Conservation (phyloP, 2,329 filamentous ascomycete species). For the Fusarium caatingaense region DNA sequence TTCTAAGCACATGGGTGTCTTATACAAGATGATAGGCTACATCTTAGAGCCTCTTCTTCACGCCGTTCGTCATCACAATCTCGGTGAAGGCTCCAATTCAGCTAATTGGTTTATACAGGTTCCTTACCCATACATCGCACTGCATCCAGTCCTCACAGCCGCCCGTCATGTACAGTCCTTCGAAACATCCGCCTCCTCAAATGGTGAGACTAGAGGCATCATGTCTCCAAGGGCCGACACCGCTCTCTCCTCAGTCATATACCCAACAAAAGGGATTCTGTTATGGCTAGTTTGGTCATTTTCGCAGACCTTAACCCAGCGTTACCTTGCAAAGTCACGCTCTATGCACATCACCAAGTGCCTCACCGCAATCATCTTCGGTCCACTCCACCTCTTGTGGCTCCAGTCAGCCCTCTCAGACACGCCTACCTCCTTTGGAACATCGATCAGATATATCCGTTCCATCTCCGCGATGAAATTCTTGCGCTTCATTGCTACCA, state of each 20-base stretch:
- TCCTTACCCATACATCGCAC: slow-evolving; percentile 1
- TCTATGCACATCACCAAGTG: accelerated
- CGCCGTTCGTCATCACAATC: background rate
- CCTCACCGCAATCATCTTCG: accelerated
- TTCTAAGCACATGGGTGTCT: background rate
- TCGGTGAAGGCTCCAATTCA: accelerated
- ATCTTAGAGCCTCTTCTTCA: background rate
- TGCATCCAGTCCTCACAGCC: background rate
- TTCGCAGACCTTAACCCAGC: background rate
- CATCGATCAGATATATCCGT: background rate
- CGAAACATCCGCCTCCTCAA: too few species aligned
- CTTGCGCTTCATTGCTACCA: background rate
- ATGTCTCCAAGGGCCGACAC: too few species aligned
- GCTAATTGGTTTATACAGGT: background rate
- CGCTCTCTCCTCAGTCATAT: background rate
- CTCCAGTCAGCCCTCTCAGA: background rate
- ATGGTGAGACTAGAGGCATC: too few species aligned
- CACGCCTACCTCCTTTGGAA: accelerated
- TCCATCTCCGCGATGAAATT: background rate
- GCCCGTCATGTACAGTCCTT: background rate
- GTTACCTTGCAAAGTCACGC: accelerated
- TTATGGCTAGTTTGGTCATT: background rate
- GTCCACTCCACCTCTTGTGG: background rate
- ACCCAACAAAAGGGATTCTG: background rate
- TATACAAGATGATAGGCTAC: background rate